Conservation (phyloP, 768 basidiomycete genomes). For the Dentipellis fragilis region DNA sequence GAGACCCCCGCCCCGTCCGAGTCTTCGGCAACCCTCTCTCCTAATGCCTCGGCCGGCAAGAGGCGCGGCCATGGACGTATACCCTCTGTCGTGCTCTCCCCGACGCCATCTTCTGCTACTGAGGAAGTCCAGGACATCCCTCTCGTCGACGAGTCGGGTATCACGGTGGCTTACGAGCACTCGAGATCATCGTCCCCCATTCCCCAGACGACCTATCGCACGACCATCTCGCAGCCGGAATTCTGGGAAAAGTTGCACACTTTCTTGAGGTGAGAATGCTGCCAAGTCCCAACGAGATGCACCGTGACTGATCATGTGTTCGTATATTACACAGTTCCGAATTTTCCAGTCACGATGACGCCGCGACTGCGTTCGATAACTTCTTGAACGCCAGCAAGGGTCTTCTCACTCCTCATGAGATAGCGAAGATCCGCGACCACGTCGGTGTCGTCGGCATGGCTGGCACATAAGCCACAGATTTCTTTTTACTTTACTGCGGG, state of each 20-base stretch:
- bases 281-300: background rate
- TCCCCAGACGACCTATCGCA: slow-evolving; percentile 35
- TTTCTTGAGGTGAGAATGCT: slow-evolving; percentile 46
- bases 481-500: too few relatives aligned
- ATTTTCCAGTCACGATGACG: slow-evolving; percentile 55
- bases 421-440: slow-evolving; percentile 84
- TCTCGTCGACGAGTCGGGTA: slow-evolving; percentile 54
- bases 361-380: slow-evolving; percentile 69
- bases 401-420: slow-evolving; percentile 71
- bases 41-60: slow-evolving; percentile 16
- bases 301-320: background rate
- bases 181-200: slow-evolving; percentile 19
- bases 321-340: slow-evolving; percentile 34
- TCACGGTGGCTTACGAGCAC: slow-evolving; percentile 27
- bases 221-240: slow-evolving; percentile 59
- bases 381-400: slow-evolving; percentile 80
- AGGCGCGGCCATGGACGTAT: slow-evolving; percentile 50
- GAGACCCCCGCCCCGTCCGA: slow-evolving; percentile 18
- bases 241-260: slow-evolving; percentile 69
- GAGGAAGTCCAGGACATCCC: slow-evolving; percentile 48
- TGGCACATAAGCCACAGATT: slow-evolving; percentile 40
- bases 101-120: slow-evolving; percentile 48
- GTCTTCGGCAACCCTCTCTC: slow-evolving; percentile 1
- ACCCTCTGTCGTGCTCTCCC: slow-evolving; percentile 71
- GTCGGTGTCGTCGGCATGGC: slow-evolving; percentile 88